Evolutionary conservation across 176 grass and related monocot species (phyloP).

Genomic region (Bonia amplexicaulis): DNA sequence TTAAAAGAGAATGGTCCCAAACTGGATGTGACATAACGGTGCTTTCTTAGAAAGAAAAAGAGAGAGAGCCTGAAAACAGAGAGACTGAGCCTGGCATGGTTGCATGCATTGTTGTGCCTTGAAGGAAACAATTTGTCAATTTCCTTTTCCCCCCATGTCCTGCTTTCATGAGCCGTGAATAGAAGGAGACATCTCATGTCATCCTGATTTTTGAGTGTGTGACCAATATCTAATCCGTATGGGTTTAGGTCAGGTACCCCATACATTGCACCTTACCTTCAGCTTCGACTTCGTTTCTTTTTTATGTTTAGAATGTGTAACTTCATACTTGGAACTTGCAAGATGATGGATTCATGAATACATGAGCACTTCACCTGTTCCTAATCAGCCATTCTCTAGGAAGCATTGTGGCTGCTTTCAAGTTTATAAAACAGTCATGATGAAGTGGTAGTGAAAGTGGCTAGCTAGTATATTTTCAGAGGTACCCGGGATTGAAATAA

Average conservation of each 20-base stretch:
- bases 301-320: background rate
- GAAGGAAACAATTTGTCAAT: background rate
- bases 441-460: background rate
- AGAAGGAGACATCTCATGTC: background rate
- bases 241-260: background rate
- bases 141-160: background rate
- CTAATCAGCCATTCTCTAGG: background rate
- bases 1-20: background rate
- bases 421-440: background rate
- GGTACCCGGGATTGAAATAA: background rate
- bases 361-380: background rate
- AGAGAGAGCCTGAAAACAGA: background rate
- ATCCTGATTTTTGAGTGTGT: background rate
- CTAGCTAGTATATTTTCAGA: background rate
- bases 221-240: background rate
- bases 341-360: background rate
- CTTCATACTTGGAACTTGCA: background rate
- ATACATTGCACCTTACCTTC: background rate
- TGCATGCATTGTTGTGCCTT: background rate
- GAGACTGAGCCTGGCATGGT: background rate
- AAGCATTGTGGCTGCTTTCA: background rate
- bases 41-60: slow-evolving; percentile 15
- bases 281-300: background rate
- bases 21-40: background rate
- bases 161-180: slow-evolving; percentile 11